Conservation (phyloP, 2,329 filamentous ascomycete genomes). For the Plectosphaerella cucumerina region DNA sequence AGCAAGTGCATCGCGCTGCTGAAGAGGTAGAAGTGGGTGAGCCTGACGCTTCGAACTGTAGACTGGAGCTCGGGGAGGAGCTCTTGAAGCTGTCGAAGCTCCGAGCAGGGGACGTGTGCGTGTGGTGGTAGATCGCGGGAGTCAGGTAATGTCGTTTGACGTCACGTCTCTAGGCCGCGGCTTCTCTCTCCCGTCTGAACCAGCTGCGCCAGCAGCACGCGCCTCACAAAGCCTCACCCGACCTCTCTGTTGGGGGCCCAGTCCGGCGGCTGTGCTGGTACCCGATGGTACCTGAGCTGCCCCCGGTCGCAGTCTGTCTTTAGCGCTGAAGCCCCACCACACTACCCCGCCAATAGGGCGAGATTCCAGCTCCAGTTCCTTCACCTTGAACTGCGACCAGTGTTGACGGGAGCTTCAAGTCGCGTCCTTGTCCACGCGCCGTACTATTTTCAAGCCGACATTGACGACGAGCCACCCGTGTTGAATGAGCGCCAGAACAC, state of each 20-base stretch:
- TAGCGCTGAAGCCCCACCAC: not conserved
- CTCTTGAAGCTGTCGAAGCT: not conserved
- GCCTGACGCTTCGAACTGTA: not conserved
- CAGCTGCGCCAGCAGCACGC: not conserved
- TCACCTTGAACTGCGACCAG: not conserved
- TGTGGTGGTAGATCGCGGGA: not conserved
- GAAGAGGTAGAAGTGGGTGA: not conserved
- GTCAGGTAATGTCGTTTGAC: constrained; percentile 1
- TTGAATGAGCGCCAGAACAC: too few species aligned
- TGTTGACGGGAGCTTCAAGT: not conserved
- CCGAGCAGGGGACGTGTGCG: not conserved
- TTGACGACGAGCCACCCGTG: too few species aligned
- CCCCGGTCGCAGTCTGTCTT: not conserved
- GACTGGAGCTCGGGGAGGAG: not conserved
- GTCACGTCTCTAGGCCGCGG: constrained; percentile 1
- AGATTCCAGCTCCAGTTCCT: too few species aligned
- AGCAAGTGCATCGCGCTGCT: not conserved
- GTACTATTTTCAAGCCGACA: too few species aligned
- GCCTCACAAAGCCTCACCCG: too few species aligned
- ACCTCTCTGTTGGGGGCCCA: not conserved
- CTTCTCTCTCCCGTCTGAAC: not conserved
- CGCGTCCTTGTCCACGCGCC: not conserved
- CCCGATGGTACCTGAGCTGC: not conserved
- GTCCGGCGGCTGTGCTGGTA: not conserved
- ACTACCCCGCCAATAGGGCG: not conserved